These are phyloP conservation scores for Graphilbum fragrans DNA, from an alignment of 2,329 filamentous ascomycete genomes.

Conservation along the genomic window DNA sequence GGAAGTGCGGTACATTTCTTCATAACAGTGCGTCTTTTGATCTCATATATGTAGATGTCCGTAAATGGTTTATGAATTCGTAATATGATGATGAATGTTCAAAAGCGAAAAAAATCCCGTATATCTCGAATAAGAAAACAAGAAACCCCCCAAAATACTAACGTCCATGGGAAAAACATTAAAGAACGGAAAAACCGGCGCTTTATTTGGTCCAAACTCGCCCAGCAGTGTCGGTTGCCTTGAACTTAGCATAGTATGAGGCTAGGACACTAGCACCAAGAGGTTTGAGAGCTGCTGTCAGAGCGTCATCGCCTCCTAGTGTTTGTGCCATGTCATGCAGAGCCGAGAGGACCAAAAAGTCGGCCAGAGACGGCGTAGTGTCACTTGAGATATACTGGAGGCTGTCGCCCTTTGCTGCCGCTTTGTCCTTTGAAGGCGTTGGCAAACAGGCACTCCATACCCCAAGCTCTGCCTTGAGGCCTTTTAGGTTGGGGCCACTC, in stretches of 20 bases:
- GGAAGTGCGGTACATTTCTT: too few relatives aligned
- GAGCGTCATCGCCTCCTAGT: conserved; percentile 17
- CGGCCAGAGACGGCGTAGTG: conserved; percentile 27
- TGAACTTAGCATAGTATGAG: conserved; percentile 21
- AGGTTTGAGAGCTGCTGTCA: conserved; percentile 12
- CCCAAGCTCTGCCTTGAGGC: conserved; percentile 20
- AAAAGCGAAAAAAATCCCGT: too few relatives aligned
- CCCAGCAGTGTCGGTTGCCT: background rate
- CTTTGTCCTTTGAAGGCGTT: conserved; percentile 13
- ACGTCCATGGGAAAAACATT: too few relatives aligned
- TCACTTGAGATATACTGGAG: conserved; percentile 14
- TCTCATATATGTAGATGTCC: background rate
- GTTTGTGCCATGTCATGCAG: conserved; percentile 31
- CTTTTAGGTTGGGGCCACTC: conserved; percentile 6
- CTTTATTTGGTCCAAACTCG: too few relatives aligned
- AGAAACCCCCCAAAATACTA: too few relatives aligned
- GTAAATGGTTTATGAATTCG: too few relatives aligned
- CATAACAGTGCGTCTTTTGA: too few relatives aligned
- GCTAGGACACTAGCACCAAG: conserved; percentile 17
- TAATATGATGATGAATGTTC: too few relatives aligned
- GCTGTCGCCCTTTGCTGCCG: conserved; percentile 3
- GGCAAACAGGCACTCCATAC: conserved; percentile 25
- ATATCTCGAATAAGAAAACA: too few relatives aligned
- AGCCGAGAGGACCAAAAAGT: conserved; percentile 47
- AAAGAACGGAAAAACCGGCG: too few relatives aligned